Conservation (phyloP, 2,329 filamentous ascomycete species). For the Trichoderma polysporum region DNA sequence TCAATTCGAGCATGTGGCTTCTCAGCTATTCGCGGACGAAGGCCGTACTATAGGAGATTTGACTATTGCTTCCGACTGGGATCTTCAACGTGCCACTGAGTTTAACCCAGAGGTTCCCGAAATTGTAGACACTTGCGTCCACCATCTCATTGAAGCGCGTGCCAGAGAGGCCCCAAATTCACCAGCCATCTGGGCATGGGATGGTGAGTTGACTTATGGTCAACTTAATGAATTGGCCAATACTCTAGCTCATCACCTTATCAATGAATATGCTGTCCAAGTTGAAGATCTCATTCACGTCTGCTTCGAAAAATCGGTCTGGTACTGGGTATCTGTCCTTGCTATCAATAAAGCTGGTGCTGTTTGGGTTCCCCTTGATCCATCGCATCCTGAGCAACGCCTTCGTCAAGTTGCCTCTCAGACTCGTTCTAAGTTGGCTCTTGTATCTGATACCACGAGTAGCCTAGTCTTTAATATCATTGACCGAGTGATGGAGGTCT, state of each 20-base stretch:
- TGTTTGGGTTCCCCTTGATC: conserved; percentile 12
- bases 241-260: background rate
- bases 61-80: background rate
- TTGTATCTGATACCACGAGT: background rate
- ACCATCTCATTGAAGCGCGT: background rate
- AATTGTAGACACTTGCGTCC: background rate
- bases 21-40: background rate
- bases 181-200: conserved; percentile 24
- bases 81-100: background rate
- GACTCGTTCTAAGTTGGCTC: background rate
- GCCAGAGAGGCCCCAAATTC: background rate
- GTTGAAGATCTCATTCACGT: conserved; percentile 24
- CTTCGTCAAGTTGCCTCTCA: conserved; percentile 1
- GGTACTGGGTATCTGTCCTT: conserved; percentile 27
- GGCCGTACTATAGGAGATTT: background rate
- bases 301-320: conserved; percentile 26
- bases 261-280: conserved; percentile 25
- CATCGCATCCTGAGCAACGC: conserved; percentile 1
- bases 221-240: conserved; percentile 20
- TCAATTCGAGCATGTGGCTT: conserved; percentile 11
- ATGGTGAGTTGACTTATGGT: conserved; percentile 25
- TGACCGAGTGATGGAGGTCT: background rate
- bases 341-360: conserved; percentile 32
- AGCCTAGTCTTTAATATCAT: background rate
- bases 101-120: conserved; percentile 8